Conservation (phyloP, 2,329 filamentous ascomycete species). For the Cercospora zeae-maydis region DNA sequence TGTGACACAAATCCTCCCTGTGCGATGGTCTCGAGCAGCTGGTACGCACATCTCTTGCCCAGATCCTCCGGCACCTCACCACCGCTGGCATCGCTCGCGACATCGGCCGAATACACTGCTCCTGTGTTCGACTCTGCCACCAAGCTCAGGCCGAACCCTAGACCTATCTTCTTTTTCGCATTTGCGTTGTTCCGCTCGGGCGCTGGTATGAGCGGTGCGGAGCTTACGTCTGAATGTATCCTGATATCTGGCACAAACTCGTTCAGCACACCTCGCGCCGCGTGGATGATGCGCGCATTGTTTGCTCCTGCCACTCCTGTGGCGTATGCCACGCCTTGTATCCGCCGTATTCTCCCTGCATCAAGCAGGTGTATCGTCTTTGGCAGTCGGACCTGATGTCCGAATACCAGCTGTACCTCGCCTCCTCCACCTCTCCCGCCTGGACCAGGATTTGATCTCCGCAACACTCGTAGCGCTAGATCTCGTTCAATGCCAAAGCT, state of each 20-base stretch:
- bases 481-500: slow-evolving; percentile 84
- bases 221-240: slow-evolving; percentile 68
- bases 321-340: slow-evolving; percentile 89
- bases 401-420: slow-evolving; percentile 89
- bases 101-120: slow-evolving; percentile 83
- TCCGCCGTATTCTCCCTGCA: slow-evolving; percentile 78
- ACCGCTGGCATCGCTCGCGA: slow-evolving; percentile 68
- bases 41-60: slow-evolving; percentile 81
- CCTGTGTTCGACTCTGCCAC: slow-evolving; percentile 90
- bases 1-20: slow-evolving; percentile 77
- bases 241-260: slow-evolving; percentile 83
- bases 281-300: slow-evolving; percentile 92
- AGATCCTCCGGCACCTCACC: slow-evolving; percentile 86
- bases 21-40: slow-evolving; percentile 77
- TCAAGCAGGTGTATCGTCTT: slow-evolving; percentile 88
- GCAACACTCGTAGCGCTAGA: slow-evolving; percentile 80
- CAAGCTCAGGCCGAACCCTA: slow-evolving; percentile 86
- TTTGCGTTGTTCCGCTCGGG: slow-evolving; percentile 63
- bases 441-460: slow-evolving; percentile 71
- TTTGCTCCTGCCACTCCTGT: slow-evolving; percentile 89
- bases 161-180: slow-evolving; percentile 61
- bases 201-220: slow-evolving; percentile 59
- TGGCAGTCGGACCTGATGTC: slow-evolving; percentile 85
- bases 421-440: slow-evolving; percentile 79
- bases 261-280: slow-evolving; percentile 82